Evolutionary conservation across 2,329 filamentous ascomycete genomes (phyloP).

Genomic region (Neoascochyta sp.): DNA sequence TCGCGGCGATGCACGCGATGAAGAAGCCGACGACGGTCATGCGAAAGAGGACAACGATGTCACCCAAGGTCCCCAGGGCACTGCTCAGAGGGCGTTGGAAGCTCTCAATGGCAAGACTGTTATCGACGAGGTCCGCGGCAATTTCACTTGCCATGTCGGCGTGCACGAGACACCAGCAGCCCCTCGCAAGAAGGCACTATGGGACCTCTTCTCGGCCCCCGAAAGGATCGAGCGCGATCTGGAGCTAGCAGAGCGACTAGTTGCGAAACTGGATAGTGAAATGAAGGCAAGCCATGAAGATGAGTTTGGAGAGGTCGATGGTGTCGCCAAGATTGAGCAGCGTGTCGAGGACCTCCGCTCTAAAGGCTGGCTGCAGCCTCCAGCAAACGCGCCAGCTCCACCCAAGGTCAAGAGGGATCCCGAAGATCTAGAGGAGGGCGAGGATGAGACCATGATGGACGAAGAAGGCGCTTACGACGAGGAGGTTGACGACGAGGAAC

Average conservation of each 20-base stretch:
- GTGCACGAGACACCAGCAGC: conserved; percentile 86
- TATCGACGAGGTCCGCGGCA: conserved; percentile 85
- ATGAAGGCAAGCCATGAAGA: conserved; percentile 64
- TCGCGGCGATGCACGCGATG: conserved; percentile 68
- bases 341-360: conserved; percentile 76
- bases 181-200: conserved; percentile 89
- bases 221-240: conserved; percentile 92
- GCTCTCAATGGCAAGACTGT: conserved; percentile 98
- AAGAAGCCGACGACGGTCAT: conserved; percentile 57
- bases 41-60: conserved; percentile 52
- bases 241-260: conserved; percentile 73
- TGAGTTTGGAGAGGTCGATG: conserved; percentile 51
- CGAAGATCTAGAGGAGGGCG: conserved; percentile 70
- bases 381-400: conserved; percentile 50
- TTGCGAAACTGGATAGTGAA: conserved; percentile 80
- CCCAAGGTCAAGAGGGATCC: conserved; percentile 60
- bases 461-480: conserved; percentile 66
- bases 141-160: conserved; percentile 96
- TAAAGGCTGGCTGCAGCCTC: conserved; percentile 72
- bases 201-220: conserved; percentile 93
- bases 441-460: conserved; percentile 59
- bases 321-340: conserved; percentile 76
- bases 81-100: conserved; percentile 82
- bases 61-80: conserved; percentile 42
- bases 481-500: conserved; percentile 84